Conservation (phyloP, 352 stramenopile species). For the Pythium aristosporum region DNA sequence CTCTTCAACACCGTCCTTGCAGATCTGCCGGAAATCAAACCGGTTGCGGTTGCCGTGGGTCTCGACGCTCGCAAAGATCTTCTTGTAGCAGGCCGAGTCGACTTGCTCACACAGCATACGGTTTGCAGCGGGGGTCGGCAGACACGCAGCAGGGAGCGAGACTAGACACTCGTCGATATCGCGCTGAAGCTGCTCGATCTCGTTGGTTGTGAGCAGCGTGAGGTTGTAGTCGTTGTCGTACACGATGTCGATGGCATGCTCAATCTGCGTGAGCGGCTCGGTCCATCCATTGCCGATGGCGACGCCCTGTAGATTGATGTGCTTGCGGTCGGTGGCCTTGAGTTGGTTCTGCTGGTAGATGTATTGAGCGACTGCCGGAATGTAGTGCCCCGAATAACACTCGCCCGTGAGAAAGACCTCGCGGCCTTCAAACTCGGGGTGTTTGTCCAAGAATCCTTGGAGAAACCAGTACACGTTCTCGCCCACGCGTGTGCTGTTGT, state of each 20-base stretch:
- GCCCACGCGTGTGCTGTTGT: constrained; percentile 39
- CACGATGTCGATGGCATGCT: constrained; percentile 42
- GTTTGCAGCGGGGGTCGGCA: too few relatives aligned
- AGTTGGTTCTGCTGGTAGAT: constrained; percentile 35
- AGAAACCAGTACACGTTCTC: constrained; percentile 59
- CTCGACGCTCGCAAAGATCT: constrained; percentile 13
- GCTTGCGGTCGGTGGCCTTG: constrained; percentile 31
- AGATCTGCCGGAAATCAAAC: constrained; percentile 22
- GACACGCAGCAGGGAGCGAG: too few relatives aligned
- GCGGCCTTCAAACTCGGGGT: constrained; percentile 39
- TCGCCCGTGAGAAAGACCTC: constrained; percentile 57
- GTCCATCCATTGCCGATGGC: constrained; percentile 77
- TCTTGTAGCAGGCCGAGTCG: too few relatives aligned
- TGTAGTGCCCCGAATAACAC: constrained; percentile 58
- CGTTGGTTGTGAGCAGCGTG: constrained; percentile 40
- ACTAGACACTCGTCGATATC: too few relatives aligned
- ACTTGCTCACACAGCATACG: too few relatives aligned
- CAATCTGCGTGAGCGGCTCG: constrained; percentile 31
- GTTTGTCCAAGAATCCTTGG: constrained; percentile 44
- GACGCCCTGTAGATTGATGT: constrained; percentile 59
- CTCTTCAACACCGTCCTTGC: background rate
- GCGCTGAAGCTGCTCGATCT: too few relatives aligned
- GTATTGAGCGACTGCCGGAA: constrained; percentile 40
- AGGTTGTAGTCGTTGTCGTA: constrained; percentile 59
- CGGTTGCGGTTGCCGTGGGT: constrained; percentile 35